phyloP scores from a whole-genome alignment of 441 rosid genomes.

The Pelargonium citronellum region DNA sequence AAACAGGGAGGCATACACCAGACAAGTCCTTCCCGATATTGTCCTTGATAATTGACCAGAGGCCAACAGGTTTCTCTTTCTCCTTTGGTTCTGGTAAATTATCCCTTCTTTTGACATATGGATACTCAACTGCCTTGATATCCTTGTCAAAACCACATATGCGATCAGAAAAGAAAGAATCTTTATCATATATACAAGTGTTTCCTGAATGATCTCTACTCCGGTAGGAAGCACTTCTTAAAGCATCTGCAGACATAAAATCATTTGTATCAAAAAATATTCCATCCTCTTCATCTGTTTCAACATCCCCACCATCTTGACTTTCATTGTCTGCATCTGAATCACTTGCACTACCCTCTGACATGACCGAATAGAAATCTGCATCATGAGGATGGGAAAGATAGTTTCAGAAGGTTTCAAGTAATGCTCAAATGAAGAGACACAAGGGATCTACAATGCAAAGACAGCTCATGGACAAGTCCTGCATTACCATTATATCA shows the following conservation, averaged over 20 bases:
- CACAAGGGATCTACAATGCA: too few species aligned
- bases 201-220: slow-evolving; percentile 44
- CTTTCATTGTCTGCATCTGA: slow-evolving; percentile 71
- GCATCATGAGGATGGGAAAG: neutral
- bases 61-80: slow-evolving; percentile 46
- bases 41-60: slow-evolving; percentile 57
- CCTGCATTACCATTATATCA: too few species aligned
- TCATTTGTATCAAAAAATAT: slow-evolving; percentile 75
- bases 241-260: slow-evolving; percentile 61
- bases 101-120: slow-evolving; percentile 39
- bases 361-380: slow-evolving; percentile 8
- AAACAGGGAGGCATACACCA: slow-evolving; percentile 20
- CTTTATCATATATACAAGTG: slow-evolving; percentile 52
- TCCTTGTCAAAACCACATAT: slow-evolving; percentile 7
- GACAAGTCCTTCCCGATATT: slow-evolving; percentile 52
- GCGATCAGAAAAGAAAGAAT: slow-evolving; percentile 27
- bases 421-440: too few species aligned
- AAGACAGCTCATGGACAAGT: too few species aligned
- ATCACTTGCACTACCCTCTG: slow-evolving; percentile 57
- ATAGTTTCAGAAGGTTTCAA: too few species aligned
- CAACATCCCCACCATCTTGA: slow-evolving; percentile 72
- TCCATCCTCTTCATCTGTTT: slow-evolving; percentile 68
- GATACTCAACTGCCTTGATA: slow-evolving; percentile 51
- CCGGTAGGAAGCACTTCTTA: slow-evolving; percentile 62
- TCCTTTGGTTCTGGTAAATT: slow-evolving; percentile 47